These are phyloP conservation scores for Globisporangium paddicum DNA, from an alignment of 352 stramenopile genomes.

Conservation along the genomic window DNA sequence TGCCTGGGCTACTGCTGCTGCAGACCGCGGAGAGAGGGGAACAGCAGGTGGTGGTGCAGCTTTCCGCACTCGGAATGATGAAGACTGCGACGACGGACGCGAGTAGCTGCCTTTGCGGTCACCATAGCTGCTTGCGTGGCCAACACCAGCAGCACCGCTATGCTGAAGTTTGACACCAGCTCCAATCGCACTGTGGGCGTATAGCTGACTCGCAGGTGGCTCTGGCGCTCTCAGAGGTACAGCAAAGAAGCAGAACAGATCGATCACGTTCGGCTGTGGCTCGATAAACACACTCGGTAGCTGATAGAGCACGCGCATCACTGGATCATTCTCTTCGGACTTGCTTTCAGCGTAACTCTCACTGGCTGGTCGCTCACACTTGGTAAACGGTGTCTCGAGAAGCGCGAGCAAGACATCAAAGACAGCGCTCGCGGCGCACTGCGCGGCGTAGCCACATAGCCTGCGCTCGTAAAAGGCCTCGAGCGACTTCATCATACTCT, in stretches of 20 bases:
- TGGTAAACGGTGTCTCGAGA: not conserved
- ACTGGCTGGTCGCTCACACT: not conserved
- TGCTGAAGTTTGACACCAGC: not conserved
- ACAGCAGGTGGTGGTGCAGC: not conserved
- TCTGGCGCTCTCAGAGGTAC: not conserved
- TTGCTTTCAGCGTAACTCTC: not conserved
- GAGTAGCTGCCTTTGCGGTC: not conserved
- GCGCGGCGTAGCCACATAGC: slow-evolving; percentile 25
- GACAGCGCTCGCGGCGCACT: slow-evolving; percentile 15
- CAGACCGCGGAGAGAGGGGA: not conserved
- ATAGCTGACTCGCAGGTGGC: not conserved
- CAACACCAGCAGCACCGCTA: not conserved
- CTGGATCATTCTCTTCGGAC: not conserved
- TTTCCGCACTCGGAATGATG: slow-evolving; percentile 5
- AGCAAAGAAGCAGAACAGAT: slow-evolving; percentile 4
- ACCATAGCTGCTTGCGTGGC: not conserved
- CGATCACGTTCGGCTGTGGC: not conserved
- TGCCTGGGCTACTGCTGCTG: not conserved
- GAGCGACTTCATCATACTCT: slow-evolving; percentile 17
- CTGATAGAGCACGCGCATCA: not conserved
- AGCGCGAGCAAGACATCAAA: slow-evolving; percentile 13
- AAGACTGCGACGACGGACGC: slow-evolving; percentile 2
- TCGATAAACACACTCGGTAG: not conserved
- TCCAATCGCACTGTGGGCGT: not conserved
- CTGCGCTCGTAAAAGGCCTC: slow-evolving; percentile 20